Percentiles rank a stretch among this genome's conserved stretches.
phyloP scores from a whole-genome alignment of 306 rosid species.

The Adenanthera pavonina region DNA sequence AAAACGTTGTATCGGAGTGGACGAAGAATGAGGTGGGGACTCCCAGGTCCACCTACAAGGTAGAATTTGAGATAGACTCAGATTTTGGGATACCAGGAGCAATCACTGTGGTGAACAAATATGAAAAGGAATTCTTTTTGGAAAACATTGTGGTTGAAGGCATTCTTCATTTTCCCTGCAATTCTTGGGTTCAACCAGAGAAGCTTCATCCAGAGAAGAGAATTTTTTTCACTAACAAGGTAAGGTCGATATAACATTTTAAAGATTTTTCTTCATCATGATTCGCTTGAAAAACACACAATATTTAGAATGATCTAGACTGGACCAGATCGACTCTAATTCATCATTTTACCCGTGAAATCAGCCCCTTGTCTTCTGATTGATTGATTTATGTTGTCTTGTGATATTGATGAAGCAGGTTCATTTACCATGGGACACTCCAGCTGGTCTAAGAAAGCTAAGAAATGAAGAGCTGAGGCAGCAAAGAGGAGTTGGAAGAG shows the following conservation, averaged over 20 bases:
- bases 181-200: slow-evolving; percentile 56
- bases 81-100: slow-evolving; percentile 58
- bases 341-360: too few species aligned
- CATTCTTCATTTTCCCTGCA: slow-evolving; percentile 42
- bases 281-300: neutral
- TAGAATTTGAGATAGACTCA: slow-evolving; percentile 50
- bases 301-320: slow-evolving; percentile 47
- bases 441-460: slow-evolving; percentile 42
- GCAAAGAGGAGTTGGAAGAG: slow-evolving; percentile 48
- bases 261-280: too few species aligned
- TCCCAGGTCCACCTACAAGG: slow-evolving; percentile 12
- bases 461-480: slow-evolving; percentile 45
- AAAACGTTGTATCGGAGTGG: slow-evolving; percentile 30
- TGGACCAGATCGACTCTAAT: slow-evolving; percentile 8
- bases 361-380: neutral
- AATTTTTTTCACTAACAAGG: slow-evolving; percentile 56
- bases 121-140: slow-evolving; percentile 48
- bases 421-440: slow-evolving; percentile 45
- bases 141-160: slow-evolving; percentile 41
- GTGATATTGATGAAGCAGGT: slow-evolving; percentile 29
- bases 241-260: neutral
- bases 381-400: too few species aligned
- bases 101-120: slow-evolving; percentile 35
- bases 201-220: slow-evolving; percentile 33
- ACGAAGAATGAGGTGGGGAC: neutral